Conservation (phyloP, 768 basidiomycete genomes). For the Termitomyces sp. region DNA sequence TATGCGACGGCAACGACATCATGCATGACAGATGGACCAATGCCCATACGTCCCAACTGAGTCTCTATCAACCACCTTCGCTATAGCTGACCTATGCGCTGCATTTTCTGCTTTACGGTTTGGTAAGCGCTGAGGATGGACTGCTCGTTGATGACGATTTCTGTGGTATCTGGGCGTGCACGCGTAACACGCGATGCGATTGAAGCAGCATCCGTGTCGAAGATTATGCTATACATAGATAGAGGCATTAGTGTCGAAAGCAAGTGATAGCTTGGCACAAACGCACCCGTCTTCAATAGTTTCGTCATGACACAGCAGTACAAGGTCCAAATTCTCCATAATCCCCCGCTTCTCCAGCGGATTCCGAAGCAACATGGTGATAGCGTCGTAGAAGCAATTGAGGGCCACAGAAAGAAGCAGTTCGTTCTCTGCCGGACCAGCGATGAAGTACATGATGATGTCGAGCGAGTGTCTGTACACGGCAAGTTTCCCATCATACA, state of each 20-base stretch:
- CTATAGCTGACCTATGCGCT: constrained; percentile 69
- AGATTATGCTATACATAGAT: constrained; percentile 64
- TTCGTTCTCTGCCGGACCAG: constrained; percentile 86
- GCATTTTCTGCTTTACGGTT: constrained; percentile 81
- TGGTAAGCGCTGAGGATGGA: constrained; percentile 91
- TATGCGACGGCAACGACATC: background rate
- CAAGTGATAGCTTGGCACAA: background rate
- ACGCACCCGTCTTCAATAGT: constrained; percentile 95
- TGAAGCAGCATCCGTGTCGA: constrained; percentile 94
- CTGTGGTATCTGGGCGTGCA: constrained; percentile 88
- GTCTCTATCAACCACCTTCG: background rate
- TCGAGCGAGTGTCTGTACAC: constrained; percentile 95
- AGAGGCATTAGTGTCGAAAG: background rate
- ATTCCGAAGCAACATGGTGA: constrained; percentile 81
- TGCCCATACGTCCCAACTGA: background rate
- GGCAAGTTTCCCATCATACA: constrained; percentile 85
- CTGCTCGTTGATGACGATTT: constrained; percentile 99
- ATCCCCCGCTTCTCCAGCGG: constrained; percentile 94
- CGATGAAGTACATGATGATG: constrained; percentile 92
- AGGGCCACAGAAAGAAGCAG: constrained; percentile 91
- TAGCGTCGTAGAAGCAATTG: constrained; percentile 78
- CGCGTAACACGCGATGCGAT: constrained; percentile 93
- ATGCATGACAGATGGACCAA: background rate
- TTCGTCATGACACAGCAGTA: constrained; percentile 91
- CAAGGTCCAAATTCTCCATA: constrained; percentile 90